A percentile compares a stretch with the other conserved stretches of the same genome.
Evolutionary conservation across 345 rosid species (phyloP).

Genomic region (Trapa incisa): DNA sequence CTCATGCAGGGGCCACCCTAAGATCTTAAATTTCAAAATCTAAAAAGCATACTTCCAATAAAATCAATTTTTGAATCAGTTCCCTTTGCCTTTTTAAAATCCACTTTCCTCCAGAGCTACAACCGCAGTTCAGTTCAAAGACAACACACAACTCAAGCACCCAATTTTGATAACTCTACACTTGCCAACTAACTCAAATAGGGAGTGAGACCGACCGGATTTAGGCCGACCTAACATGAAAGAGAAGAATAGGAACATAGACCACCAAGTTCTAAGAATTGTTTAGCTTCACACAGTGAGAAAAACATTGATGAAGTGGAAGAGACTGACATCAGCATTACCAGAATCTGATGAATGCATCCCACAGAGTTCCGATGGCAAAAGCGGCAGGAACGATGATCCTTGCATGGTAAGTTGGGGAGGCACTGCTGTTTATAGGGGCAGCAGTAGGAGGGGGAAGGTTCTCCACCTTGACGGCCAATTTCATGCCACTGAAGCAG

Average conservation of each 20-base stretch:
- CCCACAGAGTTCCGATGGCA: slow-evolving; percentile 40
- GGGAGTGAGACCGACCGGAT: not conserved
- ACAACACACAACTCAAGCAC: not conserved
- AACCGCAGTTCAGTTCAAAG: no score
- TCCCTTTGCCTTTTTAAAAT: no score
- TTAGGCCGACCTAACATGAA: not conserved
- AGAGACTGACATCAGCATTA: slow-evolving; percentile 4
- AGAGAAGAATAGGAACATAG: not conserved
- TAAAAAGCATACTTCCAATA: not conserved
- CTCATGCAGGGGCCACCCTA: not conserved
- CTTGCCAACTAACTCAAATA: not conserved
- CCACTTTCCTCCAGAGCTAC: no score
- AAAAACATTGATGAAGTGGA: not conserved
- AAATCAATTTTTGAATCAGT: not conserved
- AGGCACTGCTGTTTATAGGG: slow-evolving; percentile 25
- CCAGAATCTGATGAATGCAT: slow-evolving; percentile 30
- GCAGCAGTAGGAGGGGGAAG: slow-evolving; percentile 49
- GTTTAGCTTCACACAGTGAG: no score
- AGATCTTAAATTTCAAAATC: not conserved
- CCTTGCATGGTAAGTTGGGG: slow-evolving; percentile 18
- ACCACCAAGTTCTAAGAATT: no score
- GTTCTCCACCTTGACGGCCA: slow-evolving; percentile 49
- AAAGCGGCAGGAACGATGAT: slow-evolving; percentile 32
- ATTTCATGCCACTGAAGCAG: slow-evolving; percentile 79
- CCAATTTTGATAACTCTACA: not conserved